These are phyloP conservation scores for Potentilla sterilis DNA, from an alignment of 306 rosid genomes.

Conservation along the genomic window DNA sequence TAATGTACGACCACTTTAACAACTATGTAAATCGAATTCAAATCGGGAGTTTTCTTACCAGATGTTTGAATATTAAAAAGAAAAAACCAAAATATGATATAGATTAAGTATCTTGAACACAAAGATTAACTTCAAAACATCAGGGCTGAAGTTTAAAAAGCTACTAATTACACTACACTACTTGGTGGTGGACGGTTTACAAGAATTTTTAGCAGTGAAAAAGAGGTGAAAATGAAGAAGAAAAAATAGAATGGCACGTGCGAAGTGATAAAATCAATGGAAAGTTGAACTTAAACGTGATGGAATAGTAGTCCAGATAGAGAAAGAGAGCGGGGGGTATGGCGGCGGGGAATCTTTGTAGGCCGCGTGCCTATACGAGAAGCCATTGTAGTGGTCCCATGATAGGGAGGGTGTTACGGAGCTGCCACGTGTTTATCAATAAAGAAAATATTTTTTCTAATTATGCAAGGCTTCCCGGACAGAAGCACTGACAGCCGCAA, in stretches of 20 bases:
- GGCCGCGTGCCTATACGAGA: slow-evolving; percentile 62
- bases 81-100: no score
- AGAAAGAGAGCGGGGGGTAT: slow-evolving; percentile 23
- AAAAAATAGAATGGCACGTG: slow-evolving; percentile 37
- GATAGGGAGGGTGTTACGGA: slow-evolving; percentile 26
- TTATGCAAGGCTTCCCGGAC: slow-evolving; percentile 27
- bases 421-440: slow-evolving; percentile 39
- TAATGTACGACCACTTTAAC: no score
- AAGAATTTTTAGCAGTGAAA: no score
- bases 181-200: no score
- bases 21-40: no score
- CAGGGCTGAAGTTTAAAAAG: no score
- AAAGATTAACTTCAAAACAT: no score
- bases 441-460: neutral
- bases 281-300: slow-evolving; percentile 46
- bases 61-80: no score
- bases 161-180: no score
- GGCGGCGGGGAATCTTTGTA: slow-evolving; percentile 97
- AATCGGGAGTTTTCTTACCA: no score
- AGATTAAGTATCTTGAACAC: no score
- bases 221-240: no score
- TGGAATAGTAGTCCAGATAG: slow-evolving; percentile 41
- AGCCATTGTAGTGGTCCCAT: slow-evolving; percentile 60
- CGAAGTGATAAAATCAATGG: neutral
- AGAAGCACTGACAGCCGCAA: slow-evolving; percentile 66